Conservation (phyloP, 345 rosid species). For the Passiflora organensis region DNA sequence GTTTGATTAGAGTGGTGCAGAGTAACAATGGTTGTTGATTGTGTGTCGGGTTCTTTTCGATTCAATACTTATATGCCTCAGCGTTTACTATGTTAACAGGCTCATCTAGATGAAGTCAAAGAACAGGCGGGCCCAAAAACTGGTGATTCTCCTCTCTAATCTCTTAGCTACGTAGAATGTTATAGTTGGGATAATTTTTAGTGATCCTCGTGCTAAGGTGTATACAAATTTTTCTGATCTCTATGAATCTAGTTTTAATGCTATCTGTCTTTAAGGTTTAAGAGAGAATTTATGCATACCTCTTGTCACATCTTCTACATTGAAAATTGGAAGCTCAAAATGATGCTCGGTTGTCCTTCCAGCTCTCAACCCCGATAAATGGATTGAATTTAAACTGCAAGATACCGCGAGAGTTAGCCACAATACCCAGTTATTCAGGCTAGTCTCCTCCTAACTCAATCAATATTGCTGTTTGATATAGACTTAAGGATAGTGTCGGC, state of each 20-base stretch:
- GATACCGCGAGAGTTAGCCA: conserved; percentile 95
- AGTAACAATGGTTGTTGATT: neutral
- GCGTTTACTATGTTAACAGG: conserved; percentile 35
- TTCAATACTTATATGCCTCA: conserved; percentile 3
- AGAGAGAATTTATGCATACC: neutral
- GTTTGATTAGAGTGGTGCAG: neutral
- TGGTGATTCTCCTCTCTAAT: conserved; percentile 36
- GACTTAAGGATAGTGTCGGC: neutral
- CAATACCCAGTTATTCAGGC: conserved; percentile 85
- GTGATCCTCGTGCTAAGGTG: neutral
- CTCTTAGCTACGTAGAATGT: neutral
- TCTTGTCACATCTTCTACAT: neutral
- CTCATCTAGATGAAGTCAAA: conserved; percentile 57
- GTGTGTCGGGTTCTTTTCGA: neutral
- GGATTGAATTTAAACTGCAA: conserved; percentile 91
- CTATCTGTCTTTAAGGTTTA: neutral
- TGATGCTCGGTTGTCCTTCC: conserved; percentile 20
- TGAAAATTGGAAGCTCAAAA: neutral
- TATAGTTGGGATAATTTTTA: neutral
- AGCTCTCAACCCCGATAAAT: conserved; percentile 86
- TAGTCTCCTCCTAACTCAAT: conserved; percentile 1
- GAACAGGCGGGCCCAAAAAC: conserved; percentile 53
- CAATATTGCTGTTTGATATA: neutral
- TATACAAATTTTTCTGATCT: neutral
- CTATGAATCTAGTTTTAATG: neutral